These are phyloP conservation scores for Bromus sterilis DNA, from an alignment of 176 grass and related monocot species.

Conservation along the genomic window DNA sequence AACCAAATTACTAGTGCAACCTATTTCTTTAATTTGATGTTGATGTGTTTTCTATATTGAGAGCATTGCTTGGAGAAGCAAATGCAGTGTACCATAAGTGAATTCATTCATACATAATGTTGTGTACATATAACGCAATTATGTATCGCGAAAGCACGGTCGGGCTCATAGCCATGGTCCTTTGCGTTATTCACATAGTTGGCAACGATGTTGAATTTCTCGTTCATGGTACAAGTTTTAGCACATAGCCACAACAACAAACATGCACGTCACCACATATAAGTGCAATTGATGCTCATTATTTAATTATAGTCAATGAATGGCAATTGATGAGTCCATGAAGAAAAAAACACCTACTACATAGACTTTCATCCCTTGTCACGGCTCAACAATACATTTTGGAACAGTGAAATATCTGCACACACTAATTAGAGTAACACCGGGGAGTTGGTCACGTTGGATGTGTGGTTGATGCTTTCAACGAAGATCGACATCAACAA, in stretches of 20 bases:
- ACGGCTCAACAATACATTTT: neutral
- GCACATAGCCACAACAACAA: constrained; percentile 20
- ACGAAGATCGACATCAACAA: no score
- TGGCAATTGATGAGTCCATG: constrained; percentile 15
- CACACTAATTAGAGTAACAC: no score
- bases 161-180: neutral
- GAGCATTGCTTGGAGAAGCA: neutral
- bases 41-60: neutral
- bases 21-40: no score
- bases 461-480: no score
- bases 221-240: constrained; percentile 12
- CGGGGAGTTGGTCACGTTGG: no score
- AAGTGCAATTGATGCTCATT: constrained; percentile 20
- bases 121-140: neutral
- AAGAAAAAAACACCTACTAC: constrained; percentile 19
- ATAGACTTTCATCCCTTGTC: constrained; percentile 20
- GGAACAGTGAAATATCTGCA: neutral
- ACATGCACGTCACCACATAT: constrained; percentile 25
- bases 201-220: constrained; percentile 32
- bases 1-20: neutral
- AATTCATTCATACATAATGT: neutral
- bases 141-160: neutral
- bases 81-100: no score
- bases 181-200: constrained; percentile 6
- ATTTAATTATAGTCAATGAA: constrained; percentile 4